Evolutionary conservation across 1,284 basidiomycete species (phyloP).

Genomic region (Wallemia hederae): DNA sequence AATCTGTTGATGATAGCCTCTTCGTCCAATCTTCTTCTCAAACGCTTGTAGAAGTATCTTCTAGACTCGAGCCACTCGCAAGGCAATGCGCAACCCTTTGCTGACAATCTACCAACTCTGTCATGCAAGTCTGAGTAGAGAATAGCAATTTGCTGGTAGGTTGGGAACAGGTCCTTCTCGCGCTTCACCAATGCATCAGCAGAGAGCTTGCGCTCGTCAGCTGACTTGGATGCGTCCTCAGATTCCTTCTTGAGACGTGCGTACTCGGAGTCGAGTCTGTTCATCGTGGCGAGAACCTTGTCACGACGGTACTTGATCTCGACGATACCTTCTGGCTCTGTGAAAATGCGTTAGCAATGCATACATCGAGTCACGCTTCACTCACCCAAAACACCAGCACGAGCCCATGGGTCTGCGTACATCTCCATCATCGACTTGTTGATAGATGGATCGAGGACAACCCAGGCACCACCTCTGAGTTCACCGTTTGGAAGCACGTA

Average conservation of each 20-base stretch:
- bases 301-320: conserved; percentile 61
- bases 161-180: conserved; percentile 56
- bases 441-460: conserved; percentile 92
- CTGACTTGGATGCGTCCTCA: conserved; percentile 36
- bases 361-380: background rate
- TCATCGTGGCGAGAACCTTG: conserved; percentile 72
- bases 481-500: conserved; percentile 98
- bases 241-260: conserved; percentile 49
- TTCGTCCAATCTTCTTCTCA: conserved; percentile 29
- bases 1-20: conserved; percentile 12
- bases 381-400: conserved; percentile 57
- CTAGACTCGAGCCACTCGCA: conserved; percentile 67
- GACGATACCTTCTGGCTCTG: conserved; percentile 82
- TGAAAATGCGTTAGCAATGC: background rate
- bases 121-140: conserved; percentile 92
- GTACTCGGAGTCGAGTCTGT: conserved; percentile 64
- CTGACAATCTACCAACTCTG: conserved; percentile 71
- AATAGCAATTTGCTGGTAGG: conserved; percentile 76
- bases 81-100: conserved; percentile 67
- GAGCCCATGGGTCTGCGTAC: conserved; percentile 84
- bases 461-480: conserved; percentile 96
- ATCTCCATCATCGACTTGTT: conserved; percentile 93
- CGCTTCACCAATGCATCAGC: conserved; percentile 38
- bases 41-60: conserved; percentile 82
- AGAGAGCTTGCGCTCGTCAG: conserved; percentile 42